Evolutionary conservation across 495 filamentous ascomycete genomes (phyloP), one percentile per base, ranked within the genome.

Genomic region (Podospora pseudopauciseta): DNA sequence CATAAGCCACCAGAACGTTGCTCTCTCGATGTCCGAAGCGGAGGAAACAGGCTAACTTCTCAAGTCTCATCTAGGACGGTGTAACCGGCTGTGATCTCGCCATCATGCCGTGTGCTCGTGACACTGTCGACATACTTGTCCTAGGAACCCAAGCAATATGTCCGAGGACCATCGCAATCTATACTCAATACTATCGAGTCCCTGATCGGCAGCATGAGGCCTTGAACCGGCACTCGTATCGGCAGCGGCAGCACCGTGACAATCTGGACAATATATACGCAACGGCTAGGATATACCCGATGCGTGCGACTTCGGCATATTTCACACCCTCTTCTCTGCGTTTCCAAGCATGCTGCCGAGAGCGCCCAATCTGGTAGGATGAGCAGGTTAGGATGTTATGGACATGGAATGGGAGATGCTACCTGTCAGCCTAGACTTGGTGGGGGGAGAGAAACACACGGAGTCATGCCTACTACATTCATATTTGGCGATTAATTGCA

Each of bases 181-280:
- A 58, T 23, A 32, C 59, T 26, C 59, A 49, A 63, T 56, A 56
- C 5, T 49, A 2, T 49, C 9, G 0, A 49, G 13, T 49, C 39
- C 13, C 39, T 49, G 39, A 49, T 49, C 39, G 9, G 13, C 9
- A 64, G 60, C 60, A 55, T 34, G 57, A 18, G 27, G 44, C 23
- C 30, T 32, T 32, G 28, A 55, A 19, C 49, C 63, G 56, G 26
- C 63, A 65, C 61, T 28, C 32, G 27, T 39, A 63, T 63, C 61
- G 61, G 23, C 63, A 62, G 55, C 34, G 49, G 13, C 55, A 15
- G 55, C 55, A 69, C 61, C 27, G 32, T 39, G 39, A 30, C 60
- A 64, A 70, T 70, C 28, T 67, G 64, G 39, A 30, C 60, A 64
- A 70, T 70, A 27, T 67, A 67, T 60, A 53, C 54, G 30, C 58